These are phyloP conservation scores for Mortierella antarctica DNA, from an alignment of 192 early-diverging fungal genomes.

Conservation along the genomic window DNA sequence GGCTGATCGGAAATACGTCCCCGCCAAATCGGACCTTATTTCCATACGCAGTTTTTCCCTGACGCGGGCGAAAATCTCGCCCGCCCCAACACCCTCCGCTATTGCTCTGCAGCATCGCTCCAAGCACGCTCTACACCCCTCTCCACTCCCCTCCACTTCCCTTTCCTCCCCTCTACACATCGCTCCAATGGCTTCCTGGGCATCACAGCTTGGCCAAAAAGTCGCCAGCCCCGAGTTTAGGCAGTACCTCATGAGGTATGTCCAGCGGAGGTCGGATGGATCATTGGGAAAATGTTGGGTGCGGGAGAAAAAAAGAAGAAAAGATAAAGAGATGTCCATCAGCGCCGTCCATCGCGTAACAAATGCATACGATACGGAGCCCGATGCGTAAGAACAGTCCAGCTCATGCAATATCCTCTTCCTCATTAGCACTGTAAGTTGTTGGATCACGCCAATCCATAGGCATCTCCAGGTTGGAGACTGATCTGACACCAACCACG, in stretches of 20 bases:
- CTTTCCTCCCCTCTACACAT: neutral
- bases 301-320: too few relatives aligned
- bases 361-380: neutral
- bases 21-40: too few relatives aligned
- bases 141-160: neutral
- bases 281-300: too few relatives aligned
- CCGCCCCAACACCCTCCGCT: neutral
- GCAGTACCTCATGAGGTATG: constrained; percentile 75
- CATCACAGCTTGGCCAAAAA: constrained; percentile 46
- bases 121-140: neutral
- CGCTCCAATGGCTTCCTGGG: constrained; percentile 44
- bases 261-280: too few relatives aligned
- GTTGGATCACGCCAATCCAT: neutral
- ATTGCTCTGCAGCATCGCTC: neutral
- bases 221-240: constrained; percentile 66
- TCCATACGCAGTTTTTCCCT: too few relatives aligned
- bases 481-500: neutral
- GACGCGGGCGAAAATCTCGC: neutral
- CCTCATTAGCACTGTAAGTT: constrained; percentile 65
- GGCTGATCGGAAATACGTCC: too few relatives aligned
- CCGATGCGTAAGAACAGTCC: neutral
- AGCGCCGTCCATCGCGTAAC: neutral
- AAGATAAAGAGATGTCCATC: neutral
- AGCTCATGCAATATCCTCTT: constrained; percentile 10
- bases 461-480: neutral